Evolutionary conservation across 2,329 filamentous ascomycete genomes (phyloP), one percentile per base, ranked within the genome.

Genomic region (Penicillium psychrosexuale): DNA sequence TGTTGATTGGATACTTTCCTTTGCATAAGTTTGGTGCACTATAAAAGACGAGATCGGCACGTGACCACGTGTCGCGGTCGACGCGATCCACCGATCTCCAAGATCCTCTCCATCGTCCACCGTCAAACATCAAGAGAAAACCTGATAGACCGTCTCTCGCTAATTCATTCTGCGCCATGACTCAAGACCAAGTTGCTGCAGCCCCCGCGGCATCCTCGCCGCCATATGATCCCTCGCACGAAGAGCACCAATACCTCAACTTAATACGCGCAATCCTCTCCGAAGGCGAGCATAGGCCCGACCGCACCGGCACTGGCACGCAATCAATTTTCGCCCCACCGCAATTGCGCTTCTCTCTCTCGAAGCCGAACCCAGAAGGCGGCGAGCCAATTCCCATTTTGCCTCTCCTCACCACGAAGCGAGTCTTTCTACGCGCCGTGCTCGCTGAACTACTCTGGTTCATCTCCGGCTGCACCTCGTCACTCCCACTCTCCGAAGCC

Each of bases 391-490:
- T 75, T 12, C 86, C 88, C 2, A 80, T 97, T 65, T 84, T 99
- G 19, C 94, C 94, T 24, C 90, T 99, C 63, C 86, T 99, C 17
- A 99, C 94, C 5, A 99, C 94, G 3, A 99, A 99, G 74, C 91
- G 94, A 63, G 94, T 99, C 66, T 97, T 97, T 76, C 83, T 90
- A 31, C 88, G 90, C 57, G 93, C 92, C 66, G 89, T 99, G 47
- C 81, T 97, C 59, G 89, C 87, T 61, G 94, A 99, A 75, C 86
- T 99, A 1, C 86, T 99, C 58, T 99, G 94, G 94, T 99, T 99
- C 76, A 82, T 99, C 63, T 83, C 85, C 42, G 94, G 91, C 67
- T 84, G 80, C 67, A 99, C 94, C 3, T 91, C 90, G 0, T 92
- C 90, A 1, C 76, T 84, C 4, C 79, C 91, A 0, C 85, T 99